These are phyloP conservation scores for Paxillus rubicundulus DNA, from an alignment of 768 basidiomycete genomes.

Conservation along the genomic window DNA sequence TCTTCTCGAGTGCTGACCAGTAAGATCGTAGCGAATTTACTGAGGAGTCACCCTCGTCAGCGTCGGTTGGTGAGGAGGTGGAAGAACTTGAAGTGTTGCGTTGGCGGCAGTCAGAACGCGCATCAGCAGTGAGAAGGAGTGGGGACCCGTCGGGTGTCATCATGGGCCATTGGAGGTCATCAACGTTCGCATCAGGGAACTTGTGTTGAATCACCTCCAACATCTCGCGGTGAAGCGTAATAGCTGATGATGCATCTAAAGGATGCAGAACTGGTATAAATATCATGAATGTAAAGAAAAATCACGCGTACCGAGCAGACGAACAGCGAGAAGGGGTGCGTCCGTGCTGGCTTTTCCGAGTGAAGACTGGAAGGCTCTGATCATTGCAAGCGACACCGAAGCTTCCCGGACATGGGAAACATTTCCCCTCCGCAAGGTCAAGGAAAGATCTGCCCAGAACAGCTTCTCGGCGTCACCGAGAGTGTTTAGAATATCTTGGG, in stretches of 20 bases:
- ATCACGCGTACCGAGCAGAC: constrained; percentile 53
- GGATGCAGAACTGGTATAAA: background rate
- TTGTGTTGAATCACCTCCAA: constrained; percentile 78
- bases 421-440: constrained; percentile 55
- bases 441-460: constrained; percentile 62
- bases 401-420: constrained; percentile 75
- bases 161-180: constrained; percentile 77
- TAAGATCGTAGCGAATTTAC: constrained; percentile 46
- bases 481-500: constrained; percentile 55
- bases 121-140: constrained; percentile 24
- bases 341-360: constrained; percentile 58
- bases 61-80: constrained; percentile 19
- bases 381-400: constrained; percentile 63
- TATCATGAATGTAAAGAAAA: background rate
- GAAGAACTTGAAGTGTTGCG: constrained; percentile 18
- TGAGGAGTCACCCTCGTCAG: constrained; percentile 39
- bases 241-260: constrained; percentile 69
- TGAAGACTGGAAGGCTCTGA: constrained; percentile 76
- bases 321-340: constrained; percentile 54
- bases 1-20: constrained; percentile 58
- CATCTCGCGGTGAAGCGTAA: constrained; percentile 85
- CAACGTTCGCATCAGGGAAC: constrained; percentile 43
- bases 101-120: constrained; percentile 11
- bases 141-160: constrained; percentile 46
- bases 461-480: constrained; percentile 68